phyloP scores from a whole-genome alignment of 2,329 filamentous ascomycete species.

The Kalmusia sp. region DNA sequence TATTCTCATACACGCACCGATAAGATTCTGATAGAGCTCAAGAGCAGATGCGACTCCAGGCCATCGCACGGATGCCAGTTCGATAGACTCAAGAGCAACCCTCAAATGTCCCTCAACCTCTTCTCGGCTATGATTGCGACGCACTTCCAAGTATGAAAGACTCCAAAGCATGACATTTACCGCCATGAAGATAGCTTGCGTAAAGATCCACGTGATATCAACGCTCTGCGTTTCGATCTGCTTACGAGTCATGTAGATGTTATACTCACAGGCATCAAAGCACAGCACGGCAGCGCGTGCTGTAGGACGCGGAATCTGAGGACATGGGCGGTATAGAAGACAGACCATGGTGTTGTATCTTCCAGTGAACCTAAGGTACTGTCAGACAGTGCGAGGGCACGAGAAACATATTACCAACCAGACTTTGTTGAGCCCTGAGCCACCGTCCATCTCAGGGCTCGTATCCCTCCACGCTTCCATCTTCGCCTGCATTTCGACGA shows the following conservation, averaged over 20 bases:
- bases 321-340: conserved; percentile 87
- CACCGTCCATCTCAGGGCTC: conserved; percentile 74
- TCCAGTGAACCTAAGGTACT: conserved; percentile 62
- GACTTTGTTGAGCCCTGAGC: conserved; percentile 75
- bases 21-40: conserved; percentile 85
- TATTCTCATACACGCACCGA: conserved; percentile 84
- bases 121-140: conserved; percentile 72
- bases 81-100: conserved; percentile 78
- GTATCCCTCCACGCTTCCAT: conserved; percentile 80
- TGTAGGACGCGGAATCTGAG: conserved; percentile 87
- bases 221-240: conserved; percentile 79
- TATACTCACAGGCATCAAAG: conserved; percentile 81
- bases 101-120: conserved; percentile 79
- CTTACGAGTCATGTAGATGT: conserved; percentile 80
- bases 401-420: conserved; percentile 65
- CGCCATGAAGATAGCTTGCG: conserved; percentile 87
- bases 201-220: conserved; percentile 93
- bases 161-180: conserved; percentile 93
- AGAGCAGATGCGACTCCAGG: conserved; percentile 86
- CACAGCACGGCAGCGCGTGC: conserved; percentile 79
- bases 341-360: conserved; percentile 88
- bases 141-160: conserved; percentile 84
- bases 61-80: conserved; percentile 85
- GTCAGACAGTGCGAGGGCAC: conserved; percentile 7
- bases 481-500: conserved; percentile 77